A percentile compares a stretch with the other conserved stretches of the same genome.
These are phyloP conservation scores for Physcia stellaris DNA, from an alignment of 495 filamentous ascomycete species.

Conservation along the genomic window DNA sequence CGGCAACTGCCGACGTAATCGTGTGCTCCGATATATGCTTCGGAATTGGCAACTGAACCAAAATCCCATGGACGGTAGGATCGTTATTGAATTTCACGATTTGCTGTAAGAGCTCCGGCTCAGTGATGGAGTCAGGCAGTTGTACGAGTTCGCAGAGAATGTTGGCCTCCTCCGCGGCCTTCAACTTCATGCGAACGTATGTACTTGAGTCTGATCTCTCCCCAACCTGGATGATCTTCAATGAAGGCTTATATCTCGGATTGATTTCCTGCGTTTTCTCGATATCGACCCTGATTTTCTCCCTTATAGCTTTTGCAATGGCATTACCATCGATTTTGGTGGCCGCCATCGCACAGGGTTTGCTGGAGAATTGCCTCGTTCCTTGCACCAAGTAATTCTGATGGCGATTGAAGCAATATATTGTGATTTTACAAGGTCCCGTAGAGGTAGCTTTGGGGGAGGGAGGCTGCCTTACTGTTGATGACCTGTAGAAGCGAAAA, in stretches of 20 bases:
- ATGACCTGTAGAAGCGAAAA: no score
- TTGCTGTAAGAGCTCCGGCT: slow-evolving; percentile 71
- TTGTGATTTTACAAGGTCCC: no score
- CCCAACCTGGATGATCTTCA: slow-evolving; percentile 93
- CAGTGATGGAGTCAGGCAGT: slow-evolving; percentile 66
- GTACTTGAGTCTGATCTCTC: slow-evolving; percentile 89
- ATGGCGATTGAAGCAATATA: no score
- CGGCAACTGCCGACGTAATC: slow-evolving; percentile 77
- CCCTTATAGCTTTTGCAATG: slow-evolving; percentile 80
- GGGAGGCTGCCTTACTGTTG: no score
- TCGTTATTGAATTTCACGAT: slow-evolving; percentile 79
- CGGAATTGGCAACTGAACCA: slow-evolving; percentile 87
- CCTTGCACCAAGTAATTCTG: no score
- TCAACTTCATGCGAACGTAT: slow-evolving; percentile 99
- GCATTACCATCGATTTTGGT: slow-evolving; percentile 91
- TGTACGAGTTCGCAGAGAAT: slow-evolving; percentile 78
- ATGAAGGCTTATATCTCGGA: slow-evolving; percentile 70
- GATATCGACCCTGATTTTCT: slow-evolving; percentile 64
- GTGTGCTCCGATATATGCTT: slow-evolving; percentile 77
- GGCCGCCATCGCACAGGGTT: slow-evolving; percentile 54
- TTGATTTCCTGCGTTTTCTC: slow-evolving; percentile 64
- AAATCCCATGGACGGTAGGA: slow-evolving; percentile 73
- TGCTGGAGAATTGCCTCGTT: slow-evolving; percentile 38
- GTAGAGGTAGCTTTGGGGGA: no score
- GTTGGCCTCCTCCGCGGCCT: slow-evolving; percentile 88